Conservation (phyloP, 768 basidiomycete genomes). For the Roridomyces roridus region DNA sequence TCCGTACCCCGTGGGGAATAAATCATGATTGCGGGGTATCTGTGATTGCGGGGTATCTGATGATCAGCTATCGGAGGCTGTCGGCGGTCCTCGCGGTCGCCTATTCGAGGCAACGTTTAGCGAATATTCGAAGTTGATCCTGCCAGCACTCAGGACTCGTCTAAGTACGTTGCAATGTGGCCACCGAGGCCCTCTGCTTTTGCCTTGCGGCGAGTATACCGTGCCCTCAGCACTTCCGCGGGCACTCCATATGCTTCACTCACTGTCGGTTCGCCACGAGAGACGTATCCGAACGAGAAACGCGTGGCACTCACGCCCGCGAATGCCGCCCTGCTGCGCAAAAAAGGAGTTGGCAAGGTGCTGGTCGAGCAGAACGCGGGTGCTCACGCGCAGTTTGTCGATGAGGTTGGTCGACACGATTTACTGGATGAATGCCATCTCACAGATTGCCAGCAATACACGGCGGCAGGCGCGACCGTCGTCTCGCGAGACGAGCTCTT, state of each 20-base stretch:
- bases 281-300: conserved; percentile 78
- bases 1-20: too few species aligned
- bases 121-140: conserved; percentile 17
- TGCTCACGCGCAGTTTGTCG: conserved; percentile 74
- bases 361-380: conserved; percentile 71
- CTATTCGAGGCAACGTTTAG: conserved; percentile 3
- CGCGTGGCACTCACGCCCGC: conserved; percentile 85
- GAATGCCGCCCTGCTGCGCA: conserved; percentile 74
- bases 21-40: too few species aligned
- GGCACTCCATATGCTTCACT: conserved; percentile 72
- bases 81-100: too few species aligned
- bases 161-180: neutral
- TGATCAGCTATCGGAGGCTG: too few species aligned
- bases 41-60: too few species aligned
- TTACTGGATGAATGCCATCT: too few species aligned
- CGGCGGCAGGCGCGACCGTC: conserved; percentile 78
- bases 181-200: neutral
- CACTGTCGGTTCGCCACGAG: conserved; percentile 77
- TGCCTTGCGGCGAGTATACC: conserved; percentile 1
- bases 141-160: too few species aligned
- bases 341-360: conserved; percentile 82
- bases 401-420: conserved; percentile 44
- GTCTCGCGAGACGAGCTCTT: conserved; percentile 78
- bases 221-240: conserved; percentile 24
- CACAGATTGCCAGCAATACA: conserved; percentile 53